Evolutionary conservation across 2,329 filamentous ascomycete genomes (phyloP).

Genomic region (Venturiaceae sp.): DNA sequence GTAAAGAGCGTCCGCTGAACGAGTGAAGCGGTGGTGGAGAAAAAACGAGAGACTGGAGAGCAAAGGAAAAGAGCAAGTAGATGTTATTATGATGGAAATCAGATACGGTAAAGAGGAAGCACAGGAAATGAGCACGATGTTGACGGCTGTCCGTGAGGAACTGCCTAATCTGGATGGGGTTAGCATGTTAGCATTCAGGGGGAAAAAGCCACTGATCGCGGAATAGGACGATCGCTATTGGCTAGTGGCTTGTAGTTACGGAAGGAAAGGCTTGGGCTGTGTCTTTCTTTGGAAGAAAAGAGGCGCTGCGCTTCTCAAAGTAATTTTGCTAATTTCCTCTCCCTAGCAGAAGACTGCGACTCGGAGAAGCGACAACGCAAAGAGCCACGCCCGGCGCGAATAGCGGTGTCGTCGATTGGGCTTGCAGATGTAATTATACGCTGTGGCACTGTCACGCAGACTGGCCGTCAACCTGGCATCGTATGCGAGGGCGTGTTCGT

Average conservation of each 20-base stretch:
- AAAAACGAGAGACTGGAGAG: constrained; percentile 24
- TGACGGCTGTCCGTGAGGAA: not conserved
- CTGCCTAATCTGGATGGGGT: not conserved
- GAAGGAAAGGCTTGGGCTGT: not conserved
- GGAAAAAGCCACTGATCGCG: not conserved
- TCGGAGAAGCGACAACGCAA: not conserved
- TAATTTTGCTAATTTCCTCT: not conserved
- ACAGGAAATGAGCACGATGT: constrained; percentile 7
- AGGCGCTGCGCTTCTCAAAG: not conserved
- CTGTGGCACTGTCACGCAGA: not conserved
- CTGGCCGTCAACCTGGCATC: not conserved
- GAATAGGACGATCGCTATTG: not conserved
- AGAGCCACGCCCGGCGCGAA: not conserved
- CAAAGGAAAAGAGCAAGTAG: constrained; percentile 17
- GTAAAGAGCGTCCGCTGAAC: constrained; percentile 75
- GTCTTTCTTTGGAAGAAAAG: not conserved
- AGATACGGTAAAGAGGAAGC: not conserved
- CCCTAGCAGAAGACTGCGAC: not conserved
- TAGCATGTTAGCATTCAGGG: constrained; percentile 1
- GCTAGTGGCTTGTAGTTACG: not conserved
- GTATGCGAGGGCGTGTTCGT: not conserved
- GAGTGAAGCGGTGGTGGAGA: constrained; percentile 68
- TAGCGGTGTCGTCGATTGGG: not conserved
- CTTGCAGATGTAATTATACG: not conserved
- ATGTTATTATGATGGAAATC: constrained; percentile 17